phyloP scores from a whole-genome alignment of 2,329 filamentous ascomycete genomes.

The Monilinia vaccinii-corymbosi region DNA sequence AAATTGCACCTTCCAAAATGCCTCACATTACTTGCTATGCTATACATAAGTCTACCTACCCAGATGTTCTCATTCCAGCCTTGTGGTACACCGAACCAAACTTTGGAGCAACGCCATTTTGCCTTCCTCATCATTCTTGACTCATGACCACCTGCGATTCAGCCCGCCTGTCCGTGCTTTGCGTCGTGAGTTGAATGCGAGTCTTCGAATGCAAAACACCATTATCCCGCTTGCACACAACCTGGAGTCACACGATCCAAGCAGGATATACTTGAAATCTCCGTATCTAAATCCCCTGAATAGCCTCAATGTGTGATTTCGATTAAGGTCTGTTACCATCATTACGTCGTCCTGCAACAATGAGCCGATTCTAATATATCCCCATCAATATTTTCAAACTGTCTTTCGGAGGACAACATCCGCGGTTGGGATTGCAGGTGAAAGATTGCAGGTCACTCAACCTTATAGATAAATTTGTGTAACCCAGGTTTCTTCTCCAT shows the following conservation, averaged over 20 bases:
- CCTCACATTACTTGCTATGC: not conserved
- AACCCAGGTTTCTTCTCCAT: not conserved
- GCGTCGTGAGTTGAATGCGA: not conserved
- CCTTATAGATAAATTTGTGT: not conserved
- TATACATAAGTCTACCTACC: not conserved
- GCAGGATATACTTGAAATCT: not conserved
- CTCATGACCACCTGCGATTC: not conserved
- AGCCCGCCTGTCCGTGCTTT: not conserved
- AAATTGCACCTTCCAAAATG: not conserved
- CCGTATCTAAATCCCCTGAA: not conserved
- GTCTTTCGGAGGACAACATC: not conserved
- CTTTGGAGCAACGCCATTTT: not conserved
- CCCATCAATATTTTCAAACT: not conserved
- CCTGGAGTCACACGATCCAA: not conserved
- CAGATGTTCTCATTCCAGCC: not conserved
- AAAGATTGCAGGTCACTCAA: not conserved
- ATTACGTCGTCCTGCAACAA: not conserved
- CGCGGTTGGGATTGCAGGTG: not conserved
- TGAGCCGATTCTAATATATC: not conserved
- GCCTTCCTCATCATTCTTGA: not conserved
- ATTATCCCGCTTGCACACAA: not conserved
- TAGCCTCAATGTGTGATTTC: not conserved
- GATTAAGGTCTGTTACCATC: not conserved
- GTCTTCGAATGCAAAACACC: not conserved
- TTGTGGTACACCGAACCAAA: conserved; percentile 2